These are phyloP conservation scores for Xylaria sp. DNA, from an alignment of 495 filamentous ascomycete genomes.

Conservation along the genomic window DNA sequence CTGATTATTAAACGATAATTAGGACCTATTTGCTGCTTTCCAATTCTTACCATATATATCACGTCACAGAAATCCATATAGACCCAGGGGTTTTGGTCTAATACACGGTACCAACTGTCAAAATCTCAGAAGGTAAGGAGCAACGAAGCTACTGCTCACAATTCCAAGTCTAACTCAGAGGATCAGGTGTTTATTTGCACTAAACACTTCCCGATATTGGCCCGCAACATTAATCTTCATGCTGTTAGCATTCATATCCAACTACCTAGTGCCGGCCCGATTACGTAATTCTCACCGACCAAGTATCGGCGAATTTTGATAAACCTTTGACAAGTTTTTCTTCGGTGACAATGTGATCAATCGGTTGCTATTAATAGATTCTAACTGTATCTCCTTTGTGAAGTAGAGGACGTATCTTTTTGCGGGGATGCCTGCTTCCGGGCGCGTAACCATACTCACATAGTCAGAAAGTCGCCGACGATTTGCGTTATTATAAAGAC, in stretches of 20 bases:
- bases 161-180: neutral
- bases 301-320: neutral
- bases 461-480: neutral
- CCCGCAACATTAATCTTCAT: neutral
- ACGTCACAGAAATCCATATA: neutral
- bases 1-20: neutral
- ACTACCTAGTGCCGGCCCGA: too few relatives aligned
- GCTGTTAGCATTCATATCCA: neutral
- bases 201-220: neutral
- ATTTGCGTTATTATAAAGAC: neutral
- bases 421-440: neutral
- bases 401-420: neutral
- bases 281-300: neutral
- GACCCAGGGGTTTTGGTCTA: neutral
- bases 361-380: neutral
- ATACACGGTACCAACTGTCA: neutral
- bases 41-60: neutral
- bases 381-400: neutral
- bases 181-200: neutral
- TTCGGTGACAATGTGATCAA: neutral
- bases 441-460: neutral
- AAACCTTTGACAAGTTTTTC: neutral
- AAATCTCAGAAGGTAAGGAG: neutral
- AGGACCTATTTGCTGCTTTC: neutral
- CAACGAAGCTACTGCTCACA: neutral